Conservation (phyloP, 139 green algal species). For the Nannochloris sp. region DNA sequence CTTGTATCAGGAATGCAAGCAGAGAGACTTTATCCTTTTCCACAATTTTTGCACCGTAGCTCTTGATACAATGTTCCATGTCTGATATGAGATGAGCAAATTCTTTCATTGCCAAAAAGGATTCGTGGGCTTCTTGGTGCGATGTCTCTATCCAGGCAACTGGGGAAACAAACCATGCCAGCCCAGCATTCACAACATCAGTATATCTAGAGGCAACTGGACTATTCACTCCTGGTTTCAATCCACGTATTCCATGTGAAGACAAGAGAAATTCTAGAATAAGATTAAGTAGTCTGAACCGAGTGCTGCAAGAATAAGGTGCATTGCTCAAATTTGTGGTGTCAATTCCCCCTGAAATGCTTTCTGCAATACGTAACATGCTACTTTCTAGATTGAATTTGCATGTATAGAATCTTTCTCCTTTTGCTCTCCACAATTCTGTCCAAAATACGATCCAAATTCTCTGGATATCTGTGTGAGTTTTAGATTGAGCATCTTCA, state of each 20-base stretch:
- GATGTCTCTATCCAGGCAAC: not conserved
- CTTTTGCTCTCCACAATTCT: not conserved
- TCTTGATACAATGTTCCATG: no score
- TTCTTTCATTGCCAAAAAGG: no score
- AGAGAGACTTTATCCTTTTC: no score
- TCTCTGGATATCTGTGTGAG: not conserved
- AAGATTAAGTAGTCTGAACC: not conserved
- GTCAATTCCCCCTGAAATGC: not conserved
- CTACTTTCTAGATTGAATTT: not conserved
- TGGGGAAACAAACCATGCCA: not conserved
- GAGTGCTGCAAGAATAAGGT: not conserved
- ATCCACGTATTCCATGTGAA: not conserved
- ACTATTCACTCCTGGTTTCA: no score
- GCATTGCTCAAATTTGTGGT: not conserved
- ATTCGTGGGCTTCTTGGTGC: not conserved
- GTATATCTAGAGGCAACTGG: no score
- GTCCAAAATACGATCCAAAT: not conserved
- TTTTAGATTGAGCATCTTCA: not conserved
- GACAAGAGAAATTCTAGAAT: slow-evolving; percentile 1
- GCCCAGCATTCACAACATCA: slow-evolving; percentile 3
- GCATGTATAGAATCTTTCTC: not conserved
- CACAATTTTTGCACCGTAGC: no score
- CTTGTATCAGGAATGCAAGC: not conserved
- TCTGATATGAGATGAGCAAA: no score
- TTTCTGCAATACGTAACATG: not conserved